phyloP scores from a whole-genome alignment of 2,329 filamentous ascomycete genomes.

The Hypoxylon sp. region DNA sequence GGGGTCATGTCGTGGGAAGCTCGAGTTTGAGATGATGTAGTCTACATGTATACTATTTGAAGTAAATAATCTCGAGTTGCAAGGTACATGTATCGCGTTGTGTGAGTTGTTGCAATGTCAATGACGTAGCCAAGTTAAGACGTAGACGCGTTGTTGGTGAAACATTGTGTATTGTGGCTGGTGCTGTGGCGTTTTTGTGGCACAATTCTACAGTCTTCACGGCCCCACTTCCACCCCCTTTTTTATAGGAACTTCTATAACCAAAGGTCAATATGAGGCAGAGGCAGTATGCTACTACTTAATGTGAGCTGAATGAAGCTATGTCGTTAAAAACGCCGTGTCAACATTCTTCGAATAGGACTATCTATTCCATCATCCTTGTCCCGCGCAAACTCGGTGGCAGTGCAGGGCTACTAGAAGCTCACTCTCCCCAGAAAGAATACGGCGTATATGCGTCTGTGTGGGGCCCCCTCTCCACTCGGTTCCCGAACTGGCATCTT shows the following conservation, averaged over 20 bases:
- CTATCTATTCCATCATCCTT: neutral
- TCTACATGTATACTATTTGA: neutral
- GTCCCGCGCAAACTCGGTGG: neutral
- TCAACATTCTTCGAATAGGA: neutral
- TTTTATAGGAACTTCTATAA: too few relatives aligned
- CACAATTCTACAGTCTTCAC: too few relatives aligned
- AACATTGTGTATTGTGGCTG: neutral
- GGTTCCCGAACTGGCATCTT: neutral
- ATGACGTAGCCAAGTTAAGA: constrained; percentile 6
- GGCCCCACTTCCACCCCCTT: too few relatives aligned
- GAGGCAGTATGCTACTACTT: neutral
- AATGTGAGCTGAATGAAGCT: neutral
- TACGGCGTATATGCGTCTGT: constrained; percentile 37
- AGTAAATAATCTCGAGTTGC: neutral
- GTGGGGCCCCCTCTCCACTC: constrained; percentile 7
- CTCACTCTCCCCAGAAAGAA: neutral
- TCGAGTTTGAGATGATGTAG: neutral
- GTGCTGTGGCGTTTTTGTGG: neutral
- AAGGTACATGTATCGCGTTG: too few relatives aligned
- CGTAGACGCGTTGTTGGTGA: neutral
- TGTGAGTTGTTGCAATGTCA: neutral
- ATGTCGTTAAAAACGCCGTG: neutral
- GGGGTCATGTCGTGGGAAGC: too few relatives aligned
- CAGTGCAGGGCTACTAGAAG: constrained; percentile 11
- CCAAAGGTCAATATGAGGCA: neutral